These are phyloP conservation scores for Pyrus hybrid DNA, from an alignment of 331 rosid species.

Conservation along the genomic window DNA sequence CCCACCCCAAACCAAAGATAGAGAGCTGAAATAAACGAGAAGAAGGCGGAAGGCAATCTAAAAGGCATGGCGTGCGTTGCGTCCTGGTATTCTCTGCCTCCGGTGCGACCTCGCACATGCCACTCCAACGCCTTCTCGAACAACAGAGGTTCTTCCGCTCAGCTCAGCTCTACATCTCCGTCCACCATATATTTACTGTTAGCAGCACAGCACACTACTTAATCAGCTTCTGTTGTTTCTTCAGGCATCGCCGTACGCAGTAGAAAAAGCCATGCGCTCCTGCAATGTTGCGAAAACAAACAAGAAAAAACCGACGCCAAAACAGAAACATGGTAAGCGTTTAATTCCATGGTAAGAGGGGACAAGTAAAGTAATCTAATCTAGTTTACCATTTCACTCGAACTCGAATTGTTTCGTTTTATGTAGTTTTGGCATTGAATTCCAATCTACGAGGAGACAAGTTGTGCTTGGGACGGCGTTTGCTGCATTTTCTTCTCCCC, in stretches of 20 bases:
- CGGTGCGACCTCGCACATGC: slow-evolving; percentile 23
- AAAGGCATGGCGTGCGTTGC: slow-evolving; percentile 60
- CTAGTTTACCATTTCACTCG: no score
- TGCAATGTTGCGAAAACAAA: slow-evolving; percentile 9
- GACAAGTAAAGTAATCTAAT: no score
- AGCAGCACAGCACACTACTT: not conserved
- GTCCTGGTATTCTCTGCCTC: slow-evolving; percentile 14
- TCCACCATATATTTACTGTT: not conserved
- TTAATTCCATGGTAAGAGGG: no score
- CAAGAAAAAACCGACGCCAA: not conserved
- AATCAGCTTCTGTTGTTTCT: slow-evolving; percentile 1
- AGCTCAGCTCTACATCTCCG: not conserved
- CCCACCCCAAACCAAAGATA: not conserved
- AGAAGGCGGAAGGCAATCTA: slow-evolving; percentile 16
- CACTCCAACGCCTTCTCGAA: slow-evolving; percentile 2
- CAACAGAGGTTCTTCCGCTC: not conserved
- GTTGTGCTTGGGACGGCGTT: slow-evolving; percentile 27
- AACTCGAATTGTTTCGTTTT: no score
- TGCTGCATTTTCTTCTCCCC: slow-evolving; percentile 21
- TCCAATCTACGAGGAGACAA: slow-evolving; percentile 40
- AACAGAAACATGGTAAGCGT: slow-evolving; percentile 5
- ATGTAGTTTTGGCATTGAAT: not conserved
- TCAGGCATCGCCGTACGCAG: not conserved
- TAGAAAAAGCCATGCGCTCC: not conserved
- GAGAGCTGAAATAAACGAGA: not conserved